phyloP scores from a whole-genome alignment of 441 rosid genomes.

The Erodium chrysanthum region DNA sequence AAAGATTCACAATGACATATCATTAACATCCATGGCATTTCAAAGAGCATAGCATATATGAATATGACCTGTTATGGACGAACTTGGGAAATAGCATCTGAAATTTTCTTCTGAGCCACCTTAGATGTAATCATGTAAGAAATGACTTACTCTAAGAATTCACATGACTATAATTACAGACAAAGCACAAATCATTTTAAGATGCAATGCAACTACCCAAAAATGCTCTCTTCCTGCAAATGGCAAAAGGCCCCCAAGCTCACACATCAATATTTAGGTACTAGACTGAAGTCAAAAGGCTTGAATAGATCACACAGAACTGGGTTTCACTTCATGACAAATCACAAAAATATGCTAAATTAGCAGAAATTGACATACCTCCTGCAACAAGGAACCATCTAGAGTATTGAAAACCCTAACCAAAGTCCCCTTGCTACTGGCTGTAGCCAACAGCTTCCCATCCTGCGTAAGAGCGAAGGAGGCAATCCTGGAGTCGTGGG shows the following conservation, averaged over 20 bases:
- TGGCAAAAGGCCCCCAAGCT: too few relatives aligned
- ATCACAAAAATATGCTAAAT: background rate
- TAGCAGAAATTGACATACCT: slow-evolving; percentile 35
- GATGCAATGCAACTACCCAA: background rate
- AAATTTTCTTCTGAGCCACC: too few relatives aligned
- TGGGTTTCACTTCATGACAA: too few relatives aligned
- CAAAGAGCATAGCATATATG: background rate
- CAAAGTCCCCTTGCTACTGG: slow-evolving; percentile 79
- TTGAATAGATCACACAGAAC: too few relatives aligned
- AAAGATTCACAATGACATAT: background rate
- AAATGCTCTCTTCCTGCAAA: background rate
- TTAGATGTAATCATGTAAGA: too few relatives aligned
- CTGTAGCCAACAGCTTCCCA: slow-evolving; percentile 84
- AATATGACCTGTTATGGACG: background rate
- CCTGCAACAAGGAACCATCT: slow-evolving; percentile 82
- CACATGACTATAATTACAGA: background rate
- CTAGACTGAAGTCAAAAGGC: background rate
- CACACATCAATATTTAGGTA: background rate
- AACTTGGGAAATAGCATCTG: background rate
- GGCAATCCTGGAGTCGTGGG: slow-evolving; percentile 72
- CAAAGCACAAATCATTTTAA: background rate
- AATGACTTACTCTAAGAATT: background rate
- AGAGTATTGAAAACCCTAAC: slow-evolving; percentile 83
- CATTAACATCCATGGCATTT: background rate
- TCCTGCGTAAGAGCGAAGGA: slow-evolving; percentile 76